Evolutionary conservation across 176 grass and related monocot genomes (phyloP), one percentile per base, ranked within the genome.

Genomic region (Microstegium vimineum): DNA sequence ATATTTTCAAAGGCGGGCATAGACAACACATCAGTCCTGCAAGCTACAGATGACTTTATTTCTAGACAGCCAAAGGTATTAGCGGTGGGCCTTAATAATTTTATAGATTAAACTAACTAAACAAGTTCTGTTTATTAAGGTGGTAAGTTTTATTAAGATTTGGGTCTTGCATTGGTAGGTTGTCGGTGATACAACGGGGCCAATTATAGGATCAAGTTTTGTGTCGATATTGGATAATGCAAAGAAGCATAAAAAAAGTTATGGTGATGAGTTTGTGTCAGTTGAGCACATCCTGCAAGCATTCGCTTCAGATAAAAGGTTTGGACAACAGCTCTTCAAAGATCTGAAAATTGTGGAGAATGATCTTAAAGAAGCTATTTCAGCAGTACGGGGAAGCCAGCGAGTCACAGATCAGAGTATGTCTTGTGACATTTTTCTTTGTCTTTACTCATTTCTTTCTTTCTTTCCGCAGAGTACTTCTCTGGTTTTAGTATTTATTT

Each of bases 391-490:
- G 78, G 95, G 92, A 82, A 98, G 88, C 75, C 89, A 98, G 72
- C 82, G 92, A 74, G 95, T 98, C 78, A 98, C 95, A 36, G 92
- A 98, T 90, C 95, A 93, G 75, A 98, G 95, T 98, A 98, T 83
- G 88, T 57, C 37, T 65, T 36, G 23, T 42, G 4, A 6, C 37
- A 69, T 67, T 37, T 36, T 37, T 27, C 8, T 84, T n/a, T 51
- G 15, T 64, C 40, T 64, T 43, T n/a, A 66, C 13, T 81, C 51
- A 6, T 26, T 26, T 16, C 5, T 18, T 77, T n/a, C n/a, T n/a
- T n/a, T 71, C 8, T 81, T 85, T 75, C 71, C 18, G n/a, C 26
- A 81, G 1, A 68, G 28, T 27, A 25, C 3, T 81, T 51, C n/a
- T 69, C 15, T 71, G 36, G 34, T 73, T 86, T 27, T 42, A 59